Evolutionary conservation across 2,329 filamentous ascomycete genomes (phyloP).

Genomic region (Epicoccum sorghinum): DNA sequence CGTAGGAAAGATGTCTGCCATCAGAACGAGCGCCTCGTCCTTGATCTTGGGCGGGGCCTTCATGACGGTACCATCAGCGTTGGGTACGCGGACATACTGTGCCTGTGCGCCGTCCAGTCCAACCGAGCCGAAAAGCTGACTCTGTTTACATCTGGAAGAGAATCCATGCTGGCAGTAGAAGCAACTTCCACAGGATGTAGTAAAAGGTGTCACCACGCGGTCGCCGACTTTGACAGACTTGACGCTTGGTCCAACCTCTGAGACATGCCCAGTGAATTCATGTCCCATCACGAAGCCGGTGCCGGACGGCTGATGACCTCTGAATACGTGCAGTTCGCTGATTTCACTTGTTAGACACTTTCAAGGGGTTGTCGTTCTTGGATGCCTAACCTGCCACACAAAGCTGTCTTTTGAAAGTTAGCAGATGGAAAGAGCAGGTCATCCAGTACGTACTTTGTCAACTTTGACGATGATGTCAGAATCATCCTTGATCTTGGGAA

Average conservation of each 20-base stretch:
- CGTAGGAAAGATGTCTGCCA: conserved; percentile 89
- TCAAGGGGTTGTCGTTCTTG: background rate
- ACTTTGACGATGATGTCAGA: conserved; percentile 85
- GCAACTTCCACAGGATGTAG: conserved; percentile 65
- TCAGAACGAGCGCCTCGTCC: conserved; percentile 77
- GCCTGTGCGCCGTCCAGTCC: conserved; percentile 79
- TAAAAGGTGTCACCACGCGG: conserved; percentile 82
- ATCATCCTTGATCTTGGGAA: conserved; percentile 73
- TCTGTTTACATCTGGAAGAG: conserved; percentile 77
- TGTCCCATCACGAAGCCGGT: conserved; percentile 77
- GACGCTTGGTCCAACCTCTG: conserved; percentile 70
- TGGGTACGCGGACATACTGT: conserved; percentile 74
- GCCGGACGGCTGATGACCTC: conserved; percentile 75
- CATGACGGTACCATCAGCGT: conserved; percentile 80
- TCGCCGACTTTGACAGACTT: conserved; percentile 75
- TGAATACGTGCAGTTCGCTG: conserved; percentile 85
- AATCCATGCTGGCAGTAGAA: conserved; percentile 83
- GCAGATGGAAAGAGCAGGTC: background rate
- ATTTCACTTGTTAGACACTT: background rate
- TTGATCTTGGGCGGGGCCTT: conserved; percentile 74
- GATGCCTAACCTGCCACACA: conserved; percentile 77
- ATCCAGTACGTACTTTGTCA: conserved; percentile 55
- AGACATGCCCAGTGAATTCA: conserved; percentile 81
- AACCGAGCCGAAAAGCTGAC: conserved; percentile 71
- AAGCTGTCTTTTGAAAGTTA: conserved; percentile 61